phyloP scores from a whole-genome alignment of 768 basidiomycete genomes.

The Rhizopogon vesiculosus region DNA sequence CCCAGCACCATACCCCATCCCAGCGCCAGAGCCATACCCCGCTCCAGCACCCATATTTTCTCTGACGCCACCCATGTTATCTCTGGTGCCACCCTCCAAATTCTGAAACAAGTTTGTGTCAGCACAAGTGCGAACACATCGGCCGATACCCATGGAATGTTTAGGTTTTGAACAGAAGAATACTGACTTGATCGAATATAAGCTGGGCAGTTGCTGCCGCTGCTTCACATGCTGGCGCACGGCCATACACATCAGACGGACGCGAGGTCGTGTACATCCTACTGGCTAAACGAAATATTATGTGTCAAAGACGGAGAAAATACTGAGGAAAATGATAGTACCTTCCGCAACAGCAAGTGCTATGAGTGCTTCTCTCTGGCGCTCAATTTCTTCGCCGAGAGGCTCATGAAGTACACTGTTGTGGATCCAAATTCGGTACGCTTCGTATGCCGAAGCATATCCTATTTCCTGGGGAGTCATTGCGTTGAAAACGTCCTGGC shows the following conservation, averaged over 20 bases:
- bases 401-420: slow-evolving; percentile 53
- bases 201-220: slow-evolving; percentile 64
- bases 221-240: slow-evolving; percentile 52
- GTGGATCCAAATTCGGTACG: slow-evolving; percentile 63
- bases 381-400: slow-evolving; percentile 49
- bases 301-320: background rate
- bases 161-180: background rate
- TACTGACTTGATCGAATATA: slow-evolving; percentile 49
- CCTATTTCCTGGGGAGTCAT: slow-evolving; percentile 63
- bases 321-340: slow-evolving; percentile 18
- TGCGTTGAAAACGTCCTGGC: slow-evolving; percentile 46
- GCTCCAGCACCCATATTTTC: background rate
- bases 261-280: slow-evolving; percentile 50
- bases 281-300: slow-evolving; percentile 36
- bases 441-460: slow-evolving; percentile 75
- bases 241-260: slow-evolving; percentile 39
- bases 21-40: background rate
- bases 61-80: background rate
- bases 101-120: background rate
- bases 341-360: slow-evolving; percentile 73
- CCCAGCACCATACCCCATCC: background rate
- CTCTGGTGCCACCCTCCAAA: background rate
- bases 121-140: background rate
- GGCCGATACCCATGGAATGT: background rate
- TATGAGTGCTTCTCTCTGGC: slow-evolving; percentile 61